Percentiles rank a stretch among this genome's conserved stretches.
These are phyloP conservation scores for Yamagishiella unicocca DNA, from an alignment of 139 green algal genomes.

Conservation along the genomic window DNA sequence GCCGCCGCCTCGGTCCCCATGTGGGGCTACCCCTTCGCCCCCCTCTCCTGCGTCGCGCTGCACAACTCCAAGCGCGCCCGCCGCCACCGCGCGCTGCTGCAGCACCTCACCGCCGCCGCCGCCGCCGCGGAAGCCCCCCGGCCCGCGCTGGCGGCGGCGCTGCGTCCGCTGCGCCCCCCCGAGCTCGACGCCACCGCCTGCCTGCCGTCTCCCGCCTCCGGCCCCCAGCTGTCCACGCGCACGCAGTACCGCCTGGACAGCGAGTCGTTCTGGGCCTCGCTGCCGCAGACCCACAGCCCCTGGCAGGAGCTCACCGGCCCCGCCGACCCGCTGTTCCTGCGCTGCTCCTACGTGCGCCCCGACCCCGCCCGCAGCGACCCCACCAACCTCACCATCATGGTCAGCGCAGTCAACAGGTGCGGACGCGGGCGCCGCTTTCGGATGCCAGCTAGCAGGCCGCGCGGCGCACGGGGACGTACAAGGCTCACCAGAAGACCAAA, in stretches of 20 bases:
- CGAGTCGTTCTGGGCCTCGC: constrained; percentile 32
- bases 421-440: too few relatives aligned
- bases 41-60: constrained; percentile 46
- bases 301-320: constrained; percentile 67
- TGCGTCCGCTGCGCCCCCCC: background rate
- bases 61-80: constrained; percentile 61
- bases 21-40: constrained; percentile 71
- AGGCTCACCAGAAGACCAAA: too few relatives aligned
- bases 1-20: constrained; percentile 32
- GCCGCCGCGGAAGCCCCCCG: constrained; percentile 37
- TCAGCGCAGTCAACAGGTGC: constrained; percentile 54
- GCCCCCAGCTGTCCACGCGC: background rate
- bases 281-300: constrained; percentile 2
- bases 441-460: too few relatives aligned
- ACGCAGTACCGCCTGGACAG: constrained; percentile 28
- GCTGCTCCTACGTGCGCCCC: constrained; percentile 10
- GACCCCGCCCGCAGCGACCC: constrained; percentile 24
- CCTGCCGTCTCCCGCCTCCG: background rate
- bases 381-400: constrained; percentile 36
- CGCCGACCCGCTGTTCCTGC: constrained; percentile 62
- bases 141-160: constrained; percentile 35
- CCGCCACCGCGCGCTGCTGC: constrained; percentile 51
- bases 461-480: too few relatives aligned
- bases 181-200: background rate
- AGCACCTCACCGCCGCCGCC: constrained; percentile 29